Evolutionary conservation across 2,329 filamentous ascomycete species (phyloP), one percentile per base, ranked within the genome.

Genomic region (Neopestalotiopsis sp.): DNA sequence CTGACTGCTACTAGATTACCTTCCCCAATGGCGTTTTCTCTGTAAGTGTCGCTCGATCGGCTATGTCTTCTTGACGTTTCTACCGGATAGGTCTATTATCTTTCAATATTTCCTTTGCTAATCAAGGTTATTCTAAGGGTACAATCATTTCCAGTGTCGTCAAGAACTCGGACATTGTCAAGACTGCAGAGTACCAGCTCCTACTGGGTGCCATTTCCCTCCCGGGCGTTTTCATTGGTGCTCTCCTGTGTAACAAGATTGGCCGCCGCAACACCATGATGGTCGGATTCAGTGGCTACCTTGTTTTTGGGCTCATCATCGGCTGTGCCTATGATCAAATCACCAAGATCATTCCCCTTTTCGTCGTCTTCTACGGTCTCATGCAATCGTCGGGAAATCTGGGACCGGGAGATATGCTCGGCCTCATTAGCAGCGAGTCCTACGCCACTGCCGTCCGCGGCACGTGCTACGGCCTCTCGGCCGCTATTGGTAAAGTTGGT

Each of bases 261-360:
- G 85, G 85, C 6, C 81, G 86, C 5, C 84, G 84, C 64, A 82
- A 82, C 56, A 83, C 84, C 28, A 86, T 85, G 78, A 86, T 85
- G 78, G 72, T 85, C 12, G 85, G 85, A 0, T 86, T 87, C 72
- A 76, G 75, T 6, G 84, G 84, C 17, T 86, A 87, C 67, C 74
- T 86, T 9, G 75, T 87, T 56, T 84, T 87, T 66, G 85, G 85
- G 1, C 79, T 88, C 40, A 84, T 86, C 63, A 85, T 88, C 61
- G 85, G 86, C 24, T 81, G 81, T 60, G 77, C 84, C 1, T 87
- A 85, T 70, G 75, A 84, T 49, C 75, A 81, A 52, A 81, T 87
- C 70, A 84, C 82, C 14, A 79, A 81, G n/a, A 84, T 85, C 62
- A 75, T 87, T 3, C 84, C 85, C 0, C 79, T 85, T 4, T 87